Conservation (phyloP, 2,329 filamentous ascomycete species). For the Dactylellina drechsleri region DNA sequence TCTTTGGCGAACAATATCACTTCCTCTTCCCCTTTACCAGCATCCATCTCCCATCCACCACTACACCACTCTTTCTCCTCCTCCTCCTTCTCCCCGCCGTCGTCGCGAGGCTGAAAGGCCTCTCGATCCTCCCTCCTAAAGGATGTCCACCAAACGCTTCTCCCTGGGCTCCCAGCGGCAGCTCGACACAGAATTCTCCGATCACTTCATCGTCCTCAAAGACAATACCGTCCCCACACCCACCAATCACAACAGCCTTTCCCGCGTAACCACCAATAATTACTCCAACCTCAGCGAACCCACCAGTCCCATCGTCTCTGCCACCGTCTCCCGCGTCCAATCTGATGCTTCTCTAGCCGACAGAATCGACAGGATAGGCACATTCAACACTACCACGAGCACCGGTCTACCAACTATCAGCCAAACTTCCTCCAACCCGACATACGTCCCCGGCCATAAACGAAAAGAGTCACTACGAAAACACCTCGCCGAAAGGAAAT, state of each 20-base stretch:
- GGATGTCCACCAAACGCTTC: constrained; percentile 45
- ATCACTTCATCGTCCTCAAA: constrained; percentile 51
- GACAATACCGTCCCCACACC: constrained; percentile 46
- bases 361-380: constrained; percentile 23
- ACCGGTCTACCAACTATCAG: constrained; percentile 7
- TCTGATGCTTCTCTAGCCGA: constrained; percentile 35
- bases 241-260: constrained; percentile 23
- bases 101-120: no score
- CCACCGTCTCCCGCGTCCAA: constrained; percentile 47
- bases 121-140: constrained; percentile 3
- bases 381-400: constrained; percentile 22
- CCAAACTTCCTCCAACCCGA: constrained; percentile 23
- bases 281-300: constrained; percentile 41
- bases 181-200: constrained; percentile 38
- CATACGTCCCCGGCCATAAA: constrained; percentile 34
- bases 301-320: constrained; percentile 27
- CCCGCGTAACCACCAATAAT: constrained; percentile 40
- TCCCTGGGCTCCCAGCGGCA: constrained; percentile 31
- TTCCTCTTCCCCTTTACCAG: constrained; percentile 12
- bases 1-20: constrained; percentile 31
- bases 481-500: constrained; percentile 58
- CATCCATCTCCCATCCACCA: not conserved
- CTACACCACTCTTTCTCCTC: constrained; percentile 2
- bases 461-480: constrained; percentile 56
- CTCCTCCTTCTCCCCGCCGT: not conserved